Evolutionary conservation across 441 rosid species (phyloP).

Genomic region (Arabidopsis lyrata): DNA sequence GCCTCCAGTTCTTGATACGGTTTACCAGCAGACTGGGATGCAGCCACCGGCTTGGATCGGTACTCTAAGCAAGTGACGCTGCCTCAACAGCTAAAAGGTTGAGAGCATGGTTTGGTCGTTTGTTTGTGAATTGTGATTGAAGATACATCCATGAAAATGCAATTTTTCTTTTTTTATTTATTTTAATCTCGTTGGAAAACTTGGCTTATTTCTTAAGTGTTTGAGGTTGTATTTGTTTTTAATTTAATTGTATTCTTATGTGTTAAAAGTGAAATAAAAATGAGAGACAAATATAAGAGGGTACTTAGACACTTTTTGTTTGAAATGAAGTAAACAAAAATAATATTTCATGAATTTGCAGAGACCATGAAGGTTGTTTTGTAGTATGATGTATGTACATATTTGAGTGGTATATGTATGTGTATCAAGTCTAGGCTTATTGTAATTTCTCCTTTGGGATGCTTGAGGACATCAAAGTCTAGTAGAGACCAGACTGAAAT

Average conservation of each 20-base stretch:
- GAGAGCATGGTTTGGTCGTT: conserved; percentile 22
- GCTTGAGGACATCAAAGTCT: neutral
- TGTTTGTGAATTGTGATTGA: conserved; percentile 1
- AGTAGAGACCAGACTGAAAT: conserved; percentile 1
- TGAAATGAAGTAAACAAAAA: neutral
- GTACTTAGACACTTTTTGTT: neutral
- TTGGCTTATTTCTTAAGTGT: neutral
- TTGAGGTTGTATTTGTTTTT: neutral
- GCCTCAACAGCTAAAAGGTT: neutral
- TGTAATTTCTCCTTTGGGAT: neutral
- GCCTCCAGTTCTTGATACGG: conserved; percentile 73
- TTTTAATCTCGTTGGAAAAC: neutral
- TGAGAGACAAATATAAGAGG: neutral
- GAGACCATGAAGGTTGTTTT: neutral
- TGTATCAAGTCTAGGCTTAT: neutral
- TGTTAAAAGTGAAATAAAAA: neutral
- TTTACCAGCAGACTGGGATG: conserved; percentile 76
- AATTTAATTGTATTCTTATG: neutral
- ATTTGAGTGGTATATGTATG: neutral
- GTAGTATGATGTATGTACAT: neutral
- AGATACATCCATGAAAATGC: conserved; percentile 3
- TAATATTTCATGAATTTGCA: neutral
- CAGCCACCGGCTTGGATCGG: conserved; percentile 70
- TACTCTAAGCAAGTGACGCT: conserved; percentile 26
- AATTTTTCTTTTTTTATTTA: neutral